Conservation (phyloP, 202 grass and related monocot species). For the Panicum hallii region DNA sequence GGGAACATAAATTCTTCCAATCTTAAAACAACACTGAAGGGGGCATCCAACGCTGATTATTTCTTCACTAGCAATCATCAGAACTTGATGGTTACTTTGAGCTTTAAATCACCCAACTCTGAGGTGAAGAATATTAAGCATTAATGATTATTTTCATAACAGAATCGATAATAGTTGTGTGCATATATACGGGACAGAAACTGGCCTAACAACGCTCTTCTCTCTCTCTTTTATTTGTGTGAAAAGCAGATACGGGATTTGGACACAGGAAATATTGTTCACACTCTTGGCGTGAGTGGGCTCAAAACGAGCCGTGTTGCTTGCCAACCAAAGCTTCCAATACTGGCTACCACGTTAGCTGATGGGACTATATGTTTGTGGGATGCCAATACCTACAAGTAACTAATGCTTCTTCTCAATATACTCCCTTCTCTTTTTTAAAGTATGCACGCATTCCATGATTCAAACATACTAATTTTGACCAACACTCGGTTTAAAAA, state of each 20-base stretch:
- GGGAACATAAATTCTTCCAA: background rate
- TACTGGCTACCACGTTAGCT: background rate
- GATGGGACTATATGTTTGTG: background rate
- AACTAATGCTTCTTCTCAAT: background rate
- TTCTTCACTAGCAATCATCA: background rate
- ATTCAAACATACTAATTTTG: background rate
- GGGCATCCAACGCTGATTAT: background rate
- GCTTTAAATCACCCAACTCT: background rate
- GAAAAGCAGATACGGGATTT: background rate
- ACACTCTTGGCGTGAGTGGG: background rate
- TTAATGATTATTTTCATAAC: background rate
- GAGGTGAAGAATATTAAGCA: background rate
- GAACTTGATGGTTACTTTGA: slow-evolving; percentile 7
- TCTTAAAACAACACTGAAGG: background rate
- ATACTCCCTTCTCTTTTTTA: background rate
- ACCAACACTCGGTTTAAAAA: background rate
- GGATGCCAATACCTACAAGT: background rate
- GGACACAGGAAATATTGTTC: background rate
- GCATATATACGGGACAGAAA: background rate
- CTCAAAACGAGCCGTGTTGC: background rate
- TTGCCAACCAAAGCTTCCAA: background rate
- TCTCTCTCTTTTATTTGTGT: background rate
- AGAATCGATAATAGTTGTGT: background rate
- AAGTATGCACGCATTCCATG: background rate
- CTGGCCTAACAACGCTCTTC: background rate